Conservation (phyloP, 2,329 filamentous ascomycete species). For the Rhinocladiella mackenziei region DNA sequence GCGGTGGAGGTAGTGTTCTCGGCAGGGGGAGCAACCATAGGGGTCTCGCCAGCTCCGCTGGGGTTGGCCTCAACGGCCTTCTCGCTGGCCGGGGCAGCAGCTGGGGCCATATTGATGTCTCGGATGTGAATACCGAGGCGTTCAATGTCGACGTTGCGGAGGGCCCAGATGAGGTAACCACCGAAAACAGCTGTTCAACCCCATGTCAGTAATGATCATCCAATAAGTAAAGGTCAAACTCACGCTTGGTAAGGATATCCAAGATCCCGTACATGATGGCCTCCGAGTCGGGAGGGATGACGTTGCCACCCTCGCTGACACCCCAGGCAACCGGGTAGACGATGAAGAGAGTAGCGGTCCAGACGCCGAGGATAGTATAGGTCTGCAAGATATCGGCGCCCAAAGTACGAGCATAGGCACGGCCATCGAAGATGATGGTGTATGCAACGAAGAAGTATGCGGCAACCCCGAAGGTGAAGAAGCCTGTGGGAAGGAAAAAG, state of each 20-base stretch:
- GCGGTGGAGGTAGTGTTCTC: slow-evolving; percentile 5
- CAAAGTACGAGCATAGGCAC: slow-evolving; percentile 52
- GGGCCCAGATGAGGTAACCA: slow-evolving; percentile 57
- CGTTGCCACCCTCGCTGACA: slow-evolving; percentile 60
- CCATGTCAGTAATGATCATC: slow-evolving; percentile 3
- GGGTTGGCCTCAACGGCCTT: slow-evolving; percentile 16
- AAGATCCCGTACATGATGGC: slow-evolving; percentile 66
- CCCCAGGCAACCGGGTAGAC: slow-evolving; percentile 64
- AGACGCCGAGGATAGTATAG: slow-evolving; percentile 55
- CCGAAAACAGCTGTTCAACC: slow-evolving; percentile 45
- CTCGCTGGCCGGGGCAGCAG: slow-evolving; percentile 10
- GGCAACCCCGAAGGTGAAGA: slow-evolving; percentile 55
- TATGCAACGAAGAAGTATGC: slow-evolving; percentile 60
- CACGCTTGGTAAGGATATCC: slow-evolving; percentile 40
- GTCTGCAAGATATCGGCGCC: slow-evolving; percentile 52
- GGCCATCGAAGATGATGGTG: slow-evolving; percentile 55
- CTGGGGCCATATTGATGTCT: slow-evolving; percentile 14
- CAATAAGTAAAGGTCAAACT: background rate
- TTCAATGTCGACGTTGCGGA: slow-evolving; percentile 58
- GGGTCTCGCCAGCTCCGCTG: slow-evolving; percentile 5
- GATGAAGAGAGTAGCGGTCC: slow-evolving; percentile 61
- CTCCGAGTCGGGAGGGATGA: slow-evolving; percentile 63
- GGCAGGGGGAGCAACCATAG: slow-evolving; percentile 1
- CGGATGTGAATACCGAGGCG: slow-evolving; percentile 38
- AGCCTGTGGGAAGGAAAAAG: slow-evolving; percentile 43